Evolutionary conservation across 305 asterid genomes (phyloP).

Genomic region (Solanum hybrid): DNA sequence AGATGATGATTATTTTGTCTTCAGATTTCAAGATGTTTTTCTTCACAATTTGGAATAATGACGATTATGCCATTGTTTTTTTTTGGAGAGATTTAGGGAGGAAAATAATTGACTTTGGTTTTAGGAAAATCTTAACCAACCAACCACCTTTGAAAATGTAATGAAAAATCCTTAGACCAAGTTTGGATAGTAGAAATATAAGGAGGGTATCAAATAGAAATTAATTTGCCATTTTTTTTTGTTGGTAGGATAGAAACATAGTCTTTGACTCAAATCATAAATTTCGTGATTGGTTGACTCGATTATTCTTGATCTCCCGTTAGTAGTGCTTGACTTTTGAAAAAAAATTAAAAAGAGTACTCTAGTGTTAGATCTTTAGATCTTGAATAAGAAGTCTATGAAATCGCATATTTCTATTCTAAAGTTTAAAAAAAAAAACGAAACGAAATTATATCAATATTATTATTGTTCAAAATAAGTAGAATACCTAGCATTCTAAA

Average conservation of each 20-base stretch:
- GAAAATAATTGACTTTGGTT: not conserved
- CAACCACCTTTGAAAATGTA: not conserved
- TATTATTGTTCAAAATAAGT: not conserved
- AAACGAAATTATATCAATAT: not conserved
- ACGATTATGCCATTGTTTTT: not conserved
- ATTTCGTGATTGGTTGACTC: too few relatives aligned
- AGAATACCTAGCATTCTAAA: not conserved
- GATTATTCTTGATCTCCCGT: too few relatives aligned
- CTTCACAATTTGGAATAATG: not conserved
- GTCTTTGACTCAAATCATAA: too few relatives aligned
- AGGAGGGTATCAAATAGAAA: not conserved
- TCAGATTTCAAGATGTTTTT: not conserved
- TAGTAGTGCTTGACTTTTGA: too few relatives aligned
- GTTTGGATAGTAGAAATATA: not conserved
- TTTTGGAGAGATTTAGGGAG: not conserved
- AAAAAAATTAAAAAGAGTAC: too few relatives aligned
- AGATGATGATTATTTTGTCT: not conserved
- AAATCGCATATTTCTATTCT: not conserved
- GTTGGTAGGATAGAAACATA: not conserved
- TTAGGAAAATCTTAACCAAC: not conserved
- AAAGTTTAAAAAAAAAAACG: not conserved
- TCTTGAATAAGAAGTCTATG: not conserved
- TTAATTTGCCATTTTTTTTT: not conserved
- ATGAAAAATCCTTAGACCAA: not conserved
- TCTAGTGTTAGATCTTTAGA: too few relatives aligned